Evolutionary conservation across 352 stramenopile genomes (phyloP).

Genomic region (Phytopythium delawarense): DNA sequence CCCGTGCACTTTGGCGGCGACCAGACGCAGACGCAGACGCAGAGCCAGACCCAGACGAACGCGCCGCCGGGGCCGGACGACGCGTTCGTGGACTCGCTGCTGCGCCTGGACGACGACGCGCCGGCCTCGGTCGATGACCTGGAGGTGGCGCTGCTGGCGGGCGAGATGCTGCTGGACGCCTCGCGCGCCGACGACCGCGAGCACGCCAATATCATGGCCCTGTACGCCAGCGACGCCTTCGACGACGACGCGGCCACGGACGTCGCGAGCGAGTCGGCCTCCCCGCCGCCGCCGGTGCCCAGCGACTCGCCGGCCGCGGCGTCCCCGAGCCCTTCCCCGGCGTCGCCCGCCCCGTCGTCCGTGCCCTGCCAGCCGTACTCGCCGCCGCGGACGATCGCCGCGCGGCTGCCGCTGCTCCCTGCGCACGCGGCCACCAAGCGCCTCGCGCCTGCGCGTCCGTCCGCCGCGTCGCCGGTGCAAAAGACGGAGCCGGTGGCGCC

Average conservation of each 20-base stretch:
- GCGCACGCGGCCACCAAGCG: background rate
- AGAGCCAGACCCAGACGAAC: too few relatives aligned
- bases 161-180: slow-evolving; percentile 14
- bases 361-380: background rate
- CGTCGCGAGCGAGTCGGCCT: slow-evolving; percentile 38
- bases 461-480: background rate
- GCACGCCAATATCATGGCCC: slow-evolving; percentile 3
- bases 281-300: slow-evolving; percentile 31
- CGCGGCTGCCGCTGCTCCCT: background rate
- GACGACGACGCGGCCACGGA: slow-evolving; percentile 32
- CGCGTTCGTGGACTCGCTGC: slow-evolving; percentile 39
- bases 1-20: background rate
- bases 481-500: slow-evolving; percentile 8
- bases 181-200: slow-evolving; percentile 8
- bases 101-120: slow-evolving; percentile 21
- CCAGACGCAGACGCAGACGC: background rate
- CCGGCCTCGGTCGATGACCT: slow-evolving; percentile 9
- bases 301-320: slow-evolving; percentile 20
- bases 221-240: background rate
- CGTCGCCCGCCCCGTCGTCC: slow-evolving; percentile 2
- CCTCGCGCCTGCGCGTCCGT: background rate
- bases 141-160: slow-evolving; percentile 19
- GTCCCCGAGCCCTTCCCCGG: slow-evolving; percentile 8
- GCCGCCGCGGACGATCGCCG: background rate
- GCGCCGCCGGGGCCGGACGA: slow-evolving; percentile 2